Percentiles rank a stretch among this genome's conserved stretches.
These are phyloP conservation scores for Immersiporthe knoxdaviesiana DNA, from an alignment of 2,329 filamentous ascomycete genomes.

Conservation along the genomic window DNA sequence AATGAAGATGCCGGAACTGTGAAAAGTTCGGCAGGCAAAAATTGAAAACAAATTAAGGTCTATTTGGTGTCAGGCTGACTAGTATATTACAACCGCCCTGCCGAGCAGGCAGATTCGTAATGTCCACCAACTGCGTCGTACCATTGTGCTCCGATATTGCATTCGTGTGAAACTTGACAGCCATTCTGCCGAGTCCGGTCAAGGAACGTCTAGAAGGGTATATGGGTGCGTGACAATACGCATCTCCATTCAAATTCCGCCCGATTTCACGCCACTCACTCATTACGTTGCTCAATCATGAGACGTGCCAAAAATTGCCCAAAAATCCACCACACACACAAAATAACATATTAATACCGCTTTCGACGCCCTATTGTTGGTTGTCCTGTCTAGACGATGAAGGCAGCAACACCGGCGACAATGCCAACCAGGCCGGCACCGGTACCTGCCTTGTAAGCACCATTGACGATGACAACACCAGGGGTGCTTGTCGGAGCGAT, in stretches of 20 bases:
- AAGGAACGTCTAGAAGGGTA: slow-evolving; percentile 32
- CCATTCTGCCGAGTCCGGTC: slow-evolving; percentile 21
- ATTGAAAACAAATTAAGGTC: slow-evolving; percentile 19
- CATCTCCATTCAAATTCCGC: slow-evolving; percentile 7
- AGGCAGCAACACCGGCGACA: slow-evolving; percentile 43
- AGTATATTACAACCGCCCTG: slow-evolving; percentile 7
- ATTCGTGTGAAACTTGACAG: slow-evolving; percentile 26
- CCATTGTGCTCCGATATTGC: slow-evolving; percentile 28
- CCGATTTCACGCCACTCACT: slow-evolving; percentile 17
- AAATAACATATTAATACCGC: not conserved
- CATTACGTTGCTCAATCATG: slow-evolving; percentile 29
- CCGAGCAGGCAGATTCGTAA: slow-evolving; percentile 20
- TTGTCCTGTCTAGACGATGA: slow-evolving; percentile 40
- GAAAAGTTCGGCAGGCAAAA: not conserved
- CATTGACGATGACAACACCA: slow-evolving; percentile 40
- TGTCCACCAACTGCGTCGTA: slow-evolving; percentile 23
- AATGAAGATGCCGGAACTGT: not conserved
- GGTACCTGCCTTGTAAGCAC: slow-evolving; percentile 41
- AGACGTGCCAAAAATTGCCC: slow-evolving; percentile 29
- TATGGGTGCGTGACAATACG: slow-evolving; percentile 25
- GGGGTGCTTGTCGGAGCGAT: slow-evolving; percentile 34
- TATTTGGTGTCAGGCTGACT: slow-evolving; percentile 6
- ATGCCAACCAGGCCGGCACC: slow-evolving; percentile 42
- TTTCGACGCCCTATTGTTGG: not conserved
- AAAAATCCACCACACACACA: slow-evolving; percentile 22